These are phyloP conservation scores for Neolentinus lepideus DNA, from an alignment of 1,284 basidiomycete genomes.

Conservation along the genomic window DNA sequence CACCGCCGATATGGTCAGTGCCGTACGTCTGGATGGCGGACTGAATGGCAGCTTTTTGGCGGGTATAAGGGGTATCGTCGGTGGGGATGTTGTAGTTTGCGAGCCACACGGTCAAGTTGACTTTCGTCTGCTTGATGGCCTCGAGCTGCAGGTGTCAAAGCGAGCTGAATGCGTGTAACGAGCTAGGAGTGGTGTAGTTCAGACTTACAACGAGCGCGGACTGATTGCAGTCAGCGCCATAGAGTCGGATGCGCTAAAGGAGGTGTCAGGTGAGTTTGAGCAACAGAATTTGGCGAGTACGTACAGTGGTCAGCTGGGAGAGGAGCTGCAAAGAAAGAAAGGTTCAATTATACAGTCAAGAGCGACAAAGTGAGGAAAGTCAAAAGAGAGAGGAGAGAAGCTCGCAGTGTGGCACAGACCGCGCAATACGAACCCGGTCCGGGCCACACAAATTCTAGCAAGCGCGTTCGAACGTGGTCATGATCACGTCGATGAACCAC, in stretches of 20 bases:
- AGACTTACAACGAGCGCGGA: conserved; percentile 39
- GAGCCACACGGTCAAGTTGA: conserved; percentile 81
- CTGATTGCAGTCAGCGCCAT: conserved; percentile 55
- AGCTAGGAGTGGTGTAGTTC: conserved; percentile 8
- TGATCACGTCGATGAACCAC: no score
- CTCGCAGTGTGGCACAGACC: no score
- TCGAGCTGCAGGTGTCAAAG: conserved; percentile 40
- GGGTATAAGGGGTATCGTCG: conserved; percentile 62
- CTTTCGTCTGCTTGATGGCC: conserved; percentile 84
- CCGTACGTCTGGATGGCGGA: conserved; percentile 76
- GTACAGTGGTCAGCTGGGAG: conserved; percentile 45
- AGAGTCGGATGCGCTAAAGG: conserved; percentile 41
- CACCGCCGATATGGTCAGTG: conserved; percentile 66
- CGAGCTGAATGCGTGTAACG: background rate
- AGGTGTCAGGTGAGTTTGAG: background rate
- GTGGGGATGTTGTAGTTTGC: conserved; percentile 68
- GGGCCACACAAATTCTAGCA: no score
- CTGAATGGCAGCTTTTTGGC: conserved; percentile 66
- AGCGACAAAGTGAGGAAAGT: no score
- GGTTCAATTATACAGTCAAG: no score
- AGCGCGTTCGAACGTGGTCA: no score
- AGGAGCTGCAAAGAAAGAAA: conserved; percentile 39
- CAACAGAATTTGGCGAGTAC: conserved; percentile 1
- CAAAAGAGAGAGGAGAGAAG: no score
- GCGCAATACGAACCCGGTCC: no score